phyloP scores from a whole-genome alignment of 208 protist genomes.

The Zelonia costaricensis region DNA sequence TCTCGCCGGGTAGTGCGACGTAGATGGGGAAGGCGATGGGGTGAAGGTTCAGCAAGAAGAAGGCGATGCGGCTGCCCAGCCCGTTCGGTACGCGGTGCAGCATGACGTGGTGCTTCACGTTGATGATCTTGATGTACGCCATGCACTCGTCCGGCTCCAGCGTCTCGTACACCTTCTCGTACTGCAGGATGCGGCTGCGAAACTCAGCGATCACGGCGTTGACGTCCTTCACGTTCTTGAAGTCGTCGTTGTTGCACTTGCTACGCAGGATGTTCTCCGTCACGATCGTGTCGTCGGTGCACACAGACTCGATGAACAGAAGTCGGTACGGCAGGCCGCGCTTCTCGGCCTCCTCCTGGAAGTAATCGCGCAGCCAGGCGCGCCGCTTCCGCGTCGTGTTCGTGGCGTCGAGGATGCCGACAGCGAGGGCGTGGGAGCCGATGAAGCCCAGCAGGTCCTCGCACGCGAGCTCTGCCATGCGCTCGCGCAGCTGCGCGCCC shows the following conservation, averaged over 20 bases:
- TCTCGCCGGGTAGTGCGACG: conserved; percentile 83
- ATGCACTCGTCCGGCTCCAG: conserved; percentile 59
- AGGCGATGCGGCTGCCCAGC: conserved; percentile 79
- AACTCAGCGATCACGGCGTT: conserved; percentile 81
- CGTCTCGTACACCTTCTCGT: conserved; percentile 91
- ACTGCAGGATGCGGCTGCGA: conserved; percentile 75
- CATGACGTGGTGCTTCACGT: conserved; percentile 88
- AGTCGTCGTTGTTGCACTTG: conserved; percentile 92
- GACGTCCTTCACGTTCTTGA: conserved; percentile 82
- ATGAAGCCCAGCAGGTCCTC: conserved; percentile 87
- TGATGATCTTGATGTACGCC: conserved; percentile 88
- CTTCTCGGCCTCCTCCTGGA: conserved; percentile 40
- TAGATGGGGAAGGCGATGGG: conserved; percentile 87
- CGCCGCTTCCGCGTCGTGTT: conserved; percentile 88
- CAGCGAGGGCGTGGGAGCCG: conserved; percentile 45
- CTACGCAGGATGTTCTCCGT: conserved; percentile 88
- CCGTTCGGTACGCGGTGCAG: conserved; percentile 73
- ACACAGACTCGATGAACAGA: conserved; percentile 93
- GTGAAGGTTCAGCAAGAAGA: conserved; percentile 90
- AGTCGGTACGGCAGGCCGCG: conserved; percentile 58
- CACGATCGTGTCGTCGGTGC: conserved; percentile 87
- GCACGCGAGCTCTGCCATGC: conserved; percentile 87
- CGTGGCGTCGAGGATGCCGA: conserved; percentile 92
- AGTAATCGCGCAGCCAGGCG: conserved; percentile 62
- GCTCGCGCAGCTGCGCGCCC: conserved; percentile 72